Base-by-base conservation (phyloP, 2,329 filamentous ascomycete genomes). In the Drechslera avenae region DNA sequence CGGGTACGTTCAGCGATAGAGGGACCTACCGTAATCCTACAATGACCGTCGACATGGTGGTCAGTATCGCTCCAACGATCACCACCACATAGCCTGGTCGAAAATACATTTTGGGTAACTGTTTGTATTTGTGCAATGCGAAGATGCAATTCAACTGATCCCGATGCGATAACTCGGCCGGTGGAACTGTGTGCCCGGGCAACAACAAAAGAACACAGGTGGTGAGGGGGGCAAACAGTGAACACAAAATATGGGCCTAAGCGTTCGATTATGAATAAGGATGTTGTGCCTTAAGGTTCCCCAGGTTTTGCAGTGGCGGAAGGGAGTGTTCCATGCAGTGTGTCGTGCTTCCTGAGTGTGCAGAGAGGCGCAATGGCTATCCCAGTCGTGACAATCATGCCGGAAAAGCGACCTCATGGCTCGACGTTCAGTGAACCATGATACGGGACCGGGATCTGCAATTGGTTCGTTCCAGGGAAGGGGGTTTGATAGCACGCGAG, bases 51-150 rank as follows among this genome's bases (percentile, higher is more conserved):
- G 69, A 72, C 21, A 71, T 32, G 31, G 64, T 63, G n/a, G 70
- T 73, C 56, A 73, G 56, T n/a, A 62, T 68, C 30, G 59, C 50
- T 32, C 68, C 68, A 13, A 71, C 66, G 39, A 73, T 66, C 47
- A 71, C 64, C 52, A 72, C 70, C 23, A 73, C 57, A 33, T 63
- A 66, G 19, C 69, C 69, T 19, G 69, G 67, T 23, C 68, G 59
- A 14, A 70, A 33, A 46, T 58, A 72, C 66, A 69, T 68, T n/a
- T n/a, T 31, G 31, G 37, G 18, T 34, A 3, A 17, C 39, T 18
- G 39, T 33, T 31, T 33, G 42, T 26, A 34, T 30, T 10, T 16
- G 35, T 36, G 41, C 37, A 40, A 37, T 10, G 14, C 19, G 18
- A 16, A 35, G 23, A 35, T 19, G 13, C 28, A 19, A 45, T 30